Evolutionary conservation across 345 rosid species (phyloP).

Genomic region (Ricinus communis): DNA sequence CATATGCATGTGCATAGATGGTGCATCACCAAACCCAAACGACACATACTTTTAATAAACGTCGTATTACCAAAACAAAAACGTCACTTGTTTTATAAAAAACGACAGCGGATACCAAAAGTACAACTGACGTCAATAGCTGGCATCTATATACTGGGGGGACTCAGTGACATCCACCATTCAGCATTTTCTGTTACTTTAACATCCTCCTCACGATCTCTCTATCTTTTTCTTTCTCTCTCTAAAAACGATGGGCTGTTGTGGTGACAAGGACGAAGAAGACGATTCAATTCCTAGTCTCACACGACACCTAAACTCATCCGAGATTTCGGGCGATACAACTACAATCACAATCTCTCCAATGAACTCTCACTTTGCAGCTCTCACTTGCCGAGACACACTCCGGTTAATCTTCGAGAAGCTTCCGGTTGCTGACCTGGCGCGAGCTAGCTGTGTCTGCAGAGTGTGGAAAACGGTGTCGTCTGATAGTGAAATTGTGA

Average conservation of each 20-base stretch:
- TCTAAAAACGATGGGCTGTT: slow-evolving; percentile 39
- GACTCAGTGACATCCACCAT: too few relatives aligned
- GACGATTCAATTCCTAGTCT: slow-evolving; percentile 26
- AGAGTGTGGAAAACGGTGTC: slow-evolving; percentile 61
- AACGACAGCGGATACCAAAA: not conserved
- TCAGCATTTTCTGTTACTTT: not conserved
- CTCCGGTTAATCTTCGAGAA: slow-evolving; percentile 58
- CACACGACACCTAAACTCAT: slow-evolving; percentile 15
- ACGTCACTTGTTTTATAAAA: too few relatives aligned
- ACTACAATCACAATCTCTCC: slow-evolving; percentile 39
- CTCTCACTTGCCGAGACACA: slow-evolving; percentile 60
- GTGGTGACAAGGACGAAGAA: slow-evolving; percentile 45
- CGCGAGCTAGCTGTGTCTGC: slow-evolving; percentile 83
- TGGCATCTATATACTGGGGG: not conserved
- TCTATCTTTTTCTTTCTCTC: not conserved
- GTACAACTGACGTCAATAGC: not conserved
- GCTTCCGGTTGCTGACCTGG: slow-evolving; percentile 61
- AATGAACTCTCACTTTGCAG: slow-evolving; percentile 53
- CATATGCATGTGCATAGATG: too few relatives aligned
- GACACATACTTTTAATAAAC: too few relatives aligned
- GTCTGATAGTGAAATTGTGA: slow-evolving; percentile 45
- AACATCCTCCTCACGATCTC: not conserved
- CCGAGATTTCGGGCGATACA: not conserved
- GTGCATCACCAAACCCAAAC: too few relatives aligned
- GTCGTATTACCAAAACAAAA: too few relatives aligned